phyloP scores from a whole-genome alignment of 129 eudicot species.

The Cynara cardunculus region DNA sequence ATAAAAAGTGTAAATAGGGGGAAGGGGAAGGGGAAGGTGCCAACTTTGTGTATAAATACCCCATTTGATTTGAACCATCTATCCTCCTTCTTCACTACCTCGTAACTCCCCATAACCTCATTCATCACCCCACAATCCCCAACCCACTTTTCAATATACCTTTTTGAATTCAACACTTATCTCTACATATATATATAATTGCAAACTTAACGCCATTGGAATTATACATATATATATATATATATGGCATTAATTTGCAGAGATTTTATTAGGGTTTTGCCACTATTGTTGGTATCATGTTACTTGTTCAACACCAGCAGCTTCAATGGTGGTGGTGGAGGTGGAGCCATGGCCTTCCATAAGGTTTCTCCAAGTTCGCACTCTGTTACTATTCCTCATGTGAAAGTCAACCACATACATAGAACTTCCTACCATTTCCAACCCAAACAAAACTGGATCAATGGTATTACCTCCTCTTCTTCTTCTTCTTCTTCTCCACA shows the following conservation, averaged over 20 bases:
- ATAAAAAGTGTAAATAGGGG: no score
- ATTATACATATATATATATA: neutral
- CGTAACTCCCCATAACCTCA: neutral
- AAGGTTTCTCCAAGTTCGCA: conserved; percentile 25
- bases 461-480: conserved; percentile 36
- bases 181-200: no score
- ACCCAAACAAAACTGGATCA: conserved; percentile 69
- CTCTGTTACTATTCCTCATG: neutral
- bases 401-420: conserved; percentile 24
- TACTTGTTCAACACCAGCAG: neutral
- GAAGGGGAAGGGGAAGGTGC: no score
- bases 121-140: neutral
- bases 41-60: neutral
- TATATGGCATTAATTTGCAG: neutral
- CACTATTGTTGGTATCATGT: neutral
- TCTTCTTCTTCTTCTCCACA: neutral
- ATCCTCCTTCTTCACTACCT: neutral
- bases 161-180: neutral
- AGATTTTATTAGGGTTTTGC: conserved; percentile 12
- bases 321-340: conserved; percentile 12
- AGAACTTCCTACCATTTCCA: conserved; percentile 76
- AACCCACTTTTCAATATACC: neutral
- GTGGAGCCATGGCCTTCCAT: conserved; percentile 56
- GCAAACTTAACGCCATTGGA: neutral
- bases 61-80: neutral